These are phyloP conservation scores for Globisporangium cylindrosporum DNA, from an alignment of 352 stramenopile genomes.

Conservation along the genomic window DNA sequence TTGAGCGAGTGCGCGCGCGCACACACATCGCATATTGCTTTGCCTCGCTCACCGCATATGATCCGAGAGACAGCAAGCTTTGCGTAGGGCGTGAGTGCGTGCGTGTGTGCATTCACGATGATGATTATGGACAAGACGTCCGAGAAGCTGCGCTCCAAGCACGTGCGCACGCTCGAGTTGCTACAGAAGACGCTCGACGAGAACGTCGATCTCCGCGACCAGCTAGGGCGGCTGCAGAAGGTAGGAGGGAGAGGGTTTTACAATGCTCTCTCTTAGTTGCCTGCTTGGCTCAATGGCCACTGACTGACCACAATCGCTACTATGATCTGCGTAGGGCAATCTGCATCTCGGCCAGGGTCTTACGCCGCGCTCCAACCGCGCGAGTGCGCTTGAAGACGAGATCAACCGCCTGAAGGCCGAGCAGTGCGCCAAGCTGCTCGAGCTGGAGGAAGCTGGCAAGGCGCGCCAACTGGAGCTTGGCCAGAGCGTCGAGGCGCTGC, in stretches of 20 bases:
- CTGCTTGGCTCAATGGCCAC: background rate
- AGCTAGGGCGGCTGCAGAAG: constrained; percentile 44
- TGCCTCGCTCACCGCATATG: too few species aligned
- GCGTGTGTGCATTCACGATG: constrained; percentile 13
- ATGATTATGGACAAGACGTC: constrained; percentile 62
- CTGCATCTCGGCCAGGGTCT: constrained; percentile 42
- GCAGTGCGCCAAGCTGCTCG: constrained; percentile 31
- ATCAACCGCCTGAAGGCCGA: constrained; percentile 53
- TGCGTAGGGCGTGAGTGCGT: background rate
- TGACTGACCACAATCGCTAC: too few species aligned
- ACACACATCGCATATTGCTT: too few species aligned
- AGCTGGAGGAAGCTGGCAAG: constrained; percentile 31
- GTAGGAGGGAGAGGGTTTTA: constrained; percentile 16
- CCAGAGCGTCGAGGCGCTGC: constrained; percentile 26
- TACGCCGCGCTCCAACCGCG: constrained; percentile 33
- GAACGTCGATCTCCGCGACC: constrained; percentile 63
- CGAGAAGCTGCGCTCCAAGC: constrained; percentile 74
- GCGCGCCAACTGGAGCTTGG: constrained; percentile 31
- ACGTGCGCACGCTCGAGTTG: constrained; percentile 74
- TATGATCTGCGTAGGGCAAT: constrained; percentile 20
- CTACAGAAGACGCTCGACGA: constrained; percentile 79
- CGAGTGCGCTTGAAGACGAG: constrained; percentile 54
- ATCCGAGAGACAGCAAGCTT: too few species aligned
- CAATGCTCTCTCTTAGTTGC: background rate
- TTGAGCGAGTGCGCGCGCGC: too few species aligned